Evolutionary conservation across 805 yeast genomes (phyloP).

Genomic region (Ogataea paradorogensis): DNA sequence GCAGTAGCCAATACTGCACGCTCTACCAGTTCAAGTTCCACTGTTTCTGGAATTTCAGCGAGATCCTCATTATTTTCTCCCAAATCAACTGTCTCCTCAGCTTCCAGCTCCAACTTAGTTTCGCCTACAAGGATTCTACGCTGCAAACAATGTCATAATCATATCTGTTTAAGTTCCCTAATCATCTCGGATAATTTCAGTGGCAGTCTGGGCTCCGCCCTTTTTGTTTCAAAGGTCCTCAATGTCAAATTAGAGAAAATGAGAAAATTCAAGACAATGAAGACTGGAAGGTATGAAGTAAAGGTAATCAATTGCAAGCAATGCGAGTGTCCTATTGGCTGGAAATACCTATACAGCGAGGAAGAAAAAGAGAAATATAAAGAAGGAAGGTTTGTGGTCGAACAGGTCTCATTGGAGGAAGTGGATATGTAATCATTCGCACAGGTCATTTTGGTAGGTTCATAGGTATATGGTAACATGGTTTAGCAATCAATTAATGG

Average conservation of each 20-base stretch:
- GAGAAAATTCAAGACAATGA: constrained; percentile 29
- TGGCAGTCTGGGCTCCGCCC: constrained; percentile 35
- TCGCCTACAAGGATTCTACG: constrained; percentile 22
- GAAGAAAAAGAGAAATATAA: constrained; percentile 31
- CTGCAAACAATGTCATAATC: constrained; percentile 34
- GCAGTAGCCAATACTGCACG: neutral
- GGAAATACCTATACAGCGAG: constrained; percentile 35
- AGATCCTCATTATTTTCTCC: constrained; percentile 9
- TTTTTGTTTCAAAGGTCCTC: constrained; percentile 31
- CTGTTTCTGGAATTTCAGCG: neutral
- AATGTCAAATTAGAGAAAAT: constrained; percentile 22
- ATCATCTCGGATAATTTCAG: constrained; percentile 34
- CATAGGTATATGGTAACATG: constrained; percentile 1
- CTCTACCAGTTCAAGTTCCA: neutral
- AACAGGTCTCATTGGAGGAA: constrained; percentile 26
- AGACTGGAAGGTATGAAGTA: constrained; percentile 35
- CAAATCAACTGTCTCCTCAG: constrained; percentile 13
- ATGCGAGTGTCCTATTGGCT: constrained; percentile 31
- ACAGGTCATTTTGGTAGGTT: too few species aligned
- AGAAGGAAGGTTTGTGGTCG: constrained; percentile 35
- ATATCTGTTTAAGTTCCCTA: constrained; percentile 29
- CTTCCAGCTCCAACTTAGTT: constrained; percentile 7
- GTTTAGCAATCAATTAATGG: neutral
- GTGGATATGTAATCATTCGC: constrained; percentile 15
- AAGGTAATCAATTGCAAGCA: constrained; percentile 30